phyloP scores from a whole-genome alignment of 1,284 basidiomycete genomes.

The Inonotus hispidus region DNA sequence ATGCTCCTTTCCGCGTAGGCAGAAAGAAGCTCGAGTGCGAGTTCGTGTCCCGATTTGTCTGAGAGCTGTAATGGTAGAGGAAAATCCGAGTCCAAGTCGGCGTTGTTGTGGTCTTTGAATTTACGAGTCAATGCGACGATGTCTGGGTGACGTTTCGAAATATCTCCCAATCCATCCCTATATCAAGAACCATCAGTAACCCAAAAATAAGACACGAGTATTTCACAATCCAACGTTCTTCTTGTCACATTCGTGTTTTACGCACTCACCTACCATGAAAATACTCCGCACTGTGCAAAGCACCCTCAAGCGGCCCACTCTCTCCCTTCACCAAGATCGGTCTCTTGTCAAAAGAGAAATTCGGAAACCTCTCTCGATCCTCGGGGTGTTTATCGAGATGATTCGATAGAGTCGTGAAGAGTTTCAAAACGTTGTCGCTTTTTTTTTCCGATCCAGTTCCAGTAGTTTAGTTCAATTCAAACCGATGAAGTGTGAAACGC shows the following conservation, averaged over 20 bases:
- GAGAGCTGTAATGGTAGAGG: constrained; percentile 39
- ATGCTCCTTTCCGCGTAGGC: constrained; percentile 57
- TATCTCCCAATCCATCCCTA: constrained; percentile 79
- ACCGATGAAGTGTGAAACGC: too few species aligned
- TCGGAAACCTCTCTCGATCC: constrained; percentile 54
- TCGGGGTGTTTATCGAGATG: constrained; percentile 60
- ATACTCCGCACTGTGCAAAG: constrained; percentile 77
- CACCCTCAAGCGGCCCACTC: constrained; percentile 71
- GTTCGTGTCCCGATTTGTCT: constrained; percentile 50
- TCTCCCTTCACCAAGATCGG: constrained; percentile 67
- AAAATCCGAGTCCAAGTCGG: too few species aligned
- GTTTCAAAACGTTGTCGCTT: constrained; percentile 73
- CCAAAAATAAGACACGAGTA: too few species aligned
- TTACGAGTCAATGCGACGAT: constrained; percentile 47
- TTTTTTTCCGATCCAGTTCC: background rate
- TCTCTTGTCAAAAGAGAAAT: constrained; percentile 50
- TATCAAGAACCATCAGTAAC: background rate
- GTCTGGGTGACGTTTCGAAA: constrained; percentile 70
- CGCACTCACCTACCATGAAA: constrained; percentile 67
- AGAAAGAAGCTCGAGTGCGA: constrained; percentile 64
- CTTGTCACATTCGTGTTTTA: too few species aligned
- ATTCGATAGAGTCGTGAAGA: constrained; percentile 65
- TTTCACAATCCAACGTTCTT: too few species aligned
- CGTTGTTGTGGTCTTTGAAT: constrained; percentile 20
- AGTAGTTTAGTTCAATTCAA: too few species aligned